These are phyloP conservation scores for Ophidiomyces ophidiicola DNA, from an alignment of 2,329 filamentous ascomycete species.

Conservation along the genomic window DNA sequence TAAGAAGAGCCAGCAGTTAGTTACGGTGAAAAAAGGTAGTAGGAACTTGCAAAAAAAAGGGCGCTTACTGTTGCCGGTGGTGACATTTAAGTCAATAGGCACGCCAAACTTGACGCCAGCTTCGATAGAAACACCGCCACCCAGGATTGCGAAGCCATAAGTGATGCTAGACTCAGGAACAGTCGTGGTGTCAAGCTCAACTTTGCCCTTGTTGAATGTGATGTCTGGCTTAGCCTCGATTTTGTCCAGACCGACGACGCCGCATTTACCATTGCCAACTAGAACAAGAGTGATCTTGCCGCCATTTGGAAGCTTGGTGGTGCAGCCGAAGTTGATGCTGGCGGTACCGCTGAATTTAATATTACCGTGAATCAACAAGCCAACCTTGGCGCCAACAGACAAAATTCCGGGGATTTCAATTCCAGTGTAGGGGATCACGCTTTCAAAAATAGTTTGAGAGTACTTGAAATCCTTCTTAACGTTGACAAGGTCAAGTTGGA, in stretches of 20 bases:
- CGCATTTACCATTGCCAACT: slow-evolving; percentile 16
- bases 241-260: slow-evolving; percentile 19
- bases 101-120: slow-evolving; percentile 12
- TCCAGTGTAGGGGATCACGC: slow-evolving; percentile 19
- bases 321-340: slow-evolving; percentile 19
- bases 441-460: slow-evolving; percentile 14
- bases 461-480: slow-evolving; percentile 7
- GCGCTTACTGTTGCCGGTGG: slow-evolving; percentile 15
- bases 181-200: slow-evolving; percentile 17
- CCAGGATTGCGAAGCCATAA: slow-evolving; percentile 20
- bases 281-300: slow-evolving; percentile 19
- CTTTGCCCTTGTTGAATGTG: slow-evolving; percentile 18
- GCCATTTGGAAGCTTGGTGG: slow-evolving; percentile 18
- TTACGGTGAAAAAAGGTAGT: not conserved
- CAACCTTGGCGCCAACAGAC: slow-evolving; percentile 18
- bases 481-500: slow-evolving; percentile 14
- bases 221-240: slow-evolving; percentile 18
- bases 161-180: slow-evolving; percentile 19
- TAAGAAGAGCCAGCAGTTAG: not conserved
- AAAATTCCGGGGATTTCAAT: slow-evolving; percentile 19
- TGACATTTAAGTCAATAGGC: slow-evolving; percentile 13
- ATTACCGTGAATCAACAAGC: slow-evolving; percentile 18
- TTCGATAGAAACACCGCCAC: slow-evolving; percentile 10
- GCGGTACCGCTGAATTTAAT: slow-evolving; percentile 16
- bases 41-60: too few species aligned